Conservation (phyloP, 352 stramenopile genomes). For the Globisporangium emineosum region DNA sequence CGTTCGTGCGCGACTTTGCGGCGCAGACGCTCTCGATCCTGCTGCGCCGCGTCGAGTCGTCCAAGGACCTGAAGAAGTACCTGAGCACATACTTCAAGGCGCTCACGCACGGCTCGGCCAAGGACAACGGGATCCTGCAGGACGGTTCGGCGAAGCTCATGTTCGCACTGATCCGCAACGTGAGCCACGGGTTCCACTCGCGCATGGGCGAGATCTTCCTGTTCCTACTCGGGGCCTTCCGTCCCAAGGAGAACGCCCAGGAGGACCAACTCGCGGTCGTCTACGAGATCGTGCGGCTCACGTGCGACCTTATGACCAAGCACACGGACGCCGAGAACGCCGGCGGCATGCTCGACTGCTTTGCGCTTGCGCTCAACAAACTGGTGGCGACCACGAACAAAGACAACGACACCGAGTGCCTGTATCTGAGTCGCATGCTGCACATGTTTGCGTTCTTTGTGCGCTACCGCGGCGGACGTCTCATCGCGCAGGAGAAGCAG, state of each 20-base stretch:
- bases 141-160: constrained; percentile 87
- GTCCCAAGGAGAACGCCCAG: constrained; percentile 34
- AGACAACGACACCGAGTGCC: constrained; percentile 37
- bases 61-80: constrained; percentile 81
- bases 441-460: constrained; percentile 52
- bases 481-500: constrained; percentile 37
- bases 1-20: constrained; percentile 89
- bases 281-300: constrained; percentile 69
- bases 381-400: constrained; percentile 29
- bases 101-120: constrained; percentile 57
- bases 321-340: constrained; percentile 71
- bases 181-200: constrained; percentile 85
- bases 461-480: constrained; percentile 49
- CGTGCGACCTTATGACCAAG: constrained; percentile 67
- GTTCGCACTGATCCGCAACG: constrained; percentile 80
- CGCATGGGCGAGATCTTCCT: constrained; percentile 77
- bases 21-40: constrained; percentile 85
- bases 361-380: constrained; percentile 57
- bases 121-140: constrained; percentile 61
- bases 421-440: constrained; percentile 71
- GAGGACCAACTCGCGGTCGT: constrained; percentile 31
- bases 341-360: constrained; percentile 63
- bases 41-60: constrained; percentile 69
- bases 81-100: constrained; percentile 73
- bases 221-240: constrained; percentile 69